Evolutionary conservation across 805 yeast genomes (phyloP).

Genomic region (Sungouiella thailandica): DNA sequence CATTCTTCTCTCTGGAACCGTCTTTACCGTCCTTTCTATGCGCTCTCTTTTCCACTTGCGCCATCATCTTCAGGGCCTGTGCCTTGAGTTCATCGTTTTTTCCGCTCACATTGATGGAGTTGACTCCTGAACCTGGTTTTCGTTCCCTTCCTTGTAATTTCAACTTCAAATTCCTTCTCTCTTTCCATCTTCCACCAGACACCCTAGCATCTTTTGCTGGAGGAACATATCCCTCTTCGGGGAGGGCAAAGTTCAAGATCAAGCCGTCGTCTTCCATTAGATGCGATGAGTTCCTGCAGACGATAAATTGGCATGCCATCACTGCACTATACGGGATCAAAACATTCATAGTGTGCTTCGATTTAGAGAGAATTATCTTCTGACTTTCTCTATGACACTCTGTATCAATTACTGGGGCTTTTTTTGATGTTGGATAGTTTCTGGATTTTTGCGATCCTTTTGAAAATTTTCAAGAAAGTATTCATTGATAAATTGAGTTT

Average conservation of each 20-base stretch:
- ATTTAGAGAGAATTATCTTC: too few species aligned
- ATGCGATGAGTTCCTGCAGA: conserved; percentile 9
- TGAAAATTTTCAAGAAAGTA: too few species aligned
- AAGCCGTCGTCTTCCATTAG: conserved; percentile 59
- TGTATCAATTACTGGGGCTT: too few species aligned
- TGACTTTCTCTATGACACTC: too few species aligned
- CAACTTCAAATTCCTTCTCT: conserved; percentile 60
- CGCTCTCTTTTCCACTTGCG: conserved; percentile 8
- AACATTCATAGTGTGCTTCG: too few species aligned
- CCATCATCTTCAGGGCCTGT: conserved; percentile 8
- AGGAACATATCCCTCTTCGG: conserved; percentile 21
- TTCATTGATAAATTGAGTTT: too few species aligned
- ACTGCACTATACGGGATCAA: too few species aligned
- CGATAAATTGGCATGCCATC: too few species aligned
- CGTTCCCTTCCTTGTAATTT: conserved; percentile 42
- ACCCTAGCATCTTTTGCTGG: conserved; percentile 33
- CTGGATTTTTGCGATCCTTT: too few species aligned
- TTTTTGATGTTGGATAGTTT: too few species aligned
- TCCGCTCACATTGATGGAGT: conserved; percentile 21
- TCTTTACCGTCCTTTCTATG: conserved; percentile 6
- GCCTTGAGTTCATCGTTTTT: conserved; percentile 4
- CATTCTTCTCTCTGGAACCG: conserved; percentile 3
- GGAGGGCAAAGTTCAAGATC: conserved; percentile 65
- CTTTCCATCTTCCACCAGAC: conserved; percentile 79
- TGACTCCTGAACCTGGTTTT: conserved; percentile 28